phyloP scores from a whole-genome alignment of 805 yeast species.

The Candida wancherniae region DNA sequence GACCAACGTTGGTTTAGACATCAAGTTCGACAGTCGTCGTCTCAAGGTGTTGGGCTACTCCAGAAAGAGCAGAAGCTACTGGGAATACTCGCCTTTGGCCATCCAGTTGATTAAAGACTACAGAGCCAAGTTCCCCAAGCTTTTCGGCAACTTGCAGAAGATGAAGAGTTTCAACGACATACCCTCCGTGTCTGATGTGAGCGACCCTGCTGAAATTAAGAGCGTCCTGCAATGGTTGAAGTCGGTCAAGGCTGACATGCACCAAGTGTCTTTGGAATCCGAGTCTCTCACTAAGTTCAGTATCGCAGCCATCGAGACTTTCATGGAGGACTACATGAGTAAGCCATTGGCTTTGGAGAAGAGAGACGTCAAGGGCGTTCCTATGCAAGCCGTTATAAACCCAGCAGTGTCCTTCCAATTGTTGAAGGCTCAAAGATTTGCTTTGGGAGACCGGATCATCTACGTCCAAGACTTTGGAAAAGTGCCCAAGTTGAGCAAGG shows the following conservation, averaged over 20 bases:
- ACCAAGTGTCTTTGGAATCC: slow-evolving; percentile 67
- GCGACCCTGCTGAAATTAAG: slow-evolving; percentile 41
- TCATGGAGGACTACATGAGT: slow-evolving; percentile 44
- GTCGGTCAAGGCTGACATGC: slow-evolving; percentile 43
- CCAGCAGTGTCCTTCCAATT: slow-evolving; percentile 69
- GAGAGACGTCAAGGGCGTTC: slow-evolving; percentile 73
- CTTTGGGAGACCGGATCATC: slow-evolving; percentile 84
- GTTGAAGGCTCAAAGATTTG: slow-evolving; percentile 70
- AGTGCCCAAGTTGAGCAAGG: slow-evolving; percentile 81
- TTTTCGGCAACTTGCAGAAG: slow-evolving; percentile 42
- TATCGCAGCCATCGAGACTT: slow-evolving; percentile 62
- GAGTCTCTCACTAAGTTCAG: slow-evolving; percentile 69
- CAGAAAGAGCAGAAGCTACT: slow-evolving; percentile 51
- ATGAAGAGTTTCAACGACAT: slow-evolving; percentile 21
- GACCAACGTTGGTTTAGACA: slow-evolving; percentile 73
- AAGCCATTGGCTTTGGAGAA: slow-evolving; percentile 41
- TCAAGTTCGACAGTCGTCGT: slow-evolving; percentile 76
- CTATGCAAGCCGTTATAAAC: slow-evolving; percentile 74
- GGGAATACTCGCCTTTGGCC: slow-evolving; percentile 84
- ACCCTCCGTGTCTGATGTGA: slow-evolving; percentile 35
- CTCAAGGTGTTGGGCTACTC: slow-evolving; percentile 88
- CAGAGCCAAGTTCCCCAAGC: slow-evolving; percentile 52
- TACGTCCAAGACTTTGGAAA: slow-evolving; percentile 84
- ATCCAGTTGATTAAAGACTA: slow-evolving; percentile 61
- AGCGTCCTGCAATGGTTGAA: slow-evolving; percentile 46